Evolutionary conservation across 2,329 filamentous ascomycete species (phyloP), one percentile per base, ranked within the genome.

Genomic region (Chaetomiaceae sp.): DNA sequence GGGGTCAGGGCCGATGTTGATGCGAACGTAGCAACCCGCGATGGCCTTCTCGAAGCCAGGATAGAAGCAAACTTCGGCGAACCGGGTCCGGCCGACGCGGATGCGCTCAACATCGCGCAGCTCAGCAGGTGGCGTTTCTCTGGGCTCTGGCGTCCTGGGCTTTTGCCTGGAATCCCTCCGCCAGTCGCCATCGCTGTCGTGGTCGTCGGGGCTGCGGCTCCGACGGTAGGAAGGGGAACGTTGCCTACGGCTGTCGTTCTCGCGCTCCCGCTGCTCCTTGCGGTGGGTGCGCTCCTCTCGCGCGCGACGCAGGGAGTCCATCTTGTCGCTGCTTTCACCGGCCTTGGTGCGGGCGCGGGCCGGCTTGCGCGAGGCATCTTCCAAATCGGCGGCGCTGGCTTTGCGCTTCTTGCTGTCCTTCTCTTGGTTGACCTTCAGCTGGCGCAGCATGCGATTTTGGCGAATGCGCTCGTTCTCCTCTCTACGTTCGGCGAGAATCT

Each of bases 21-120:
- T 83, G 47, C 94, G 88, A 33, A 86, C 86, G 67, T 87, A 99
- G 69, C 90, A 95, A 47, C 90, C 90, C 14, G 77, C 82, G 63
- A 96, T 87, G 27, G 87, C 80, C 8, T 87, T 75, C 51, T 95
- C 88, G 61, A 99, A 96, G 4, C 86, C 86, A 10, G 94, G 94
- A 62, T 91, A 92, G 73, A 95, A 96, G 76, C 90, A 96, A 51
- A 96, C 87, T 64, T 92, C 84, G 6, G 87, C 86, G 68, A 99
- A 96, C 65, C 90, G 88, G 61, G 82, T 87, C 57, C 94, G 83
- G 45, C 91, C 89, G 54, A 99, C 81, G 53, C 90, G 84, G 48
- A 92, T 82, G 46, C 89, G 83, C 66, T 97, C 87, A 59, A 92
- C 84, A 67, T 97, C 90, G n/a, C 79, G 79, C 18, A 96, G 75